Evolutionary conservation across 1,284 basidiomycete genomes (phyloP), one percentile per base, ranked within the genome.

Genomic region (Rhodotorula sp.): DNA sequence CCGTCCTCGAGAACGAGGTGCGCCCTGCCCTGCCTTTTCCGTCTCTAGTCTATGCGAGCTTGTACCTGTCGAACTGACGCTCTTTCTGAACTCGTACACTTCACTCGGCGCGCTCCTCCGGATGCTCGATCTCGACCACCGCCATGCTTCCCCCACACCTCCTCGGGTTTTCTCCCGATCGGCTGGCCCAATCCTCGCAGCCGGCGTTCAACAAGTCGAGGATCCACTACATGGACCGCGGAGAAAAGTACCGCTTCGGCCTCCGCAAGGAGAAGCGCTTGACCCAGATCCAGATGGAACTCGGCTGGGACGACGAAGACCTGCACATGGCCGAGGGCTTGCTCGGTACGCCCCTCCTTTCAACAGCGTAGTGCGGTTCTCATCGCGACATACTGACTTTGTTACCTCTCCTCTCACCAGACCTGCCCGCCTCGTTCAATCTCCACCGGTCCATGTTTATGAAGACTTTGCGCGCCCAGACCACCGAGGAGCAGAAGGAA

Each of bases 131-230:
- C 54, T 29, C 15, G 39, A 43, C 8, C 39, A 12, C 39, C 5
- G n/a, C 15, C n/a, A 8, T 34, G 34, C 34, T n/a, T n/a, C 43
- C n/a, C 23, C 20, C 48, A 21, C 47, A 48, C 29, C 23, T 47
- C 34, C 34, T 14, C 21, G 14, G 34, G 34, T 31, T 18, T 18
- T 18, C 21, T 39, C 54, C 2, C n/a, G 8, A n/a, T 31, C 29
- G 31, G 48, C 16, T 14, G 12, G 5, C 1, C 5, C 60, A 46
- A 43, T 3, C 23, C n/a, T 14, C 12, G 0, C 62, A 92, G 75
- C 85, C 87, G 0, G 81, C 84, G 5, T 91, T 92, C 74, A 86
- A 89, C 81, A 91, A 90, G 80, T 82, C 85, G 0, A 79, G 83
- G 66, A 85, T 86, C 87, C 77, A 78, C 73, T 82, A 81, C 78